Evolutionary conservation across 225 moss, liverwort and hornwort species (phyloP).

Genomic region (Straminergon stramineum): DNA sequence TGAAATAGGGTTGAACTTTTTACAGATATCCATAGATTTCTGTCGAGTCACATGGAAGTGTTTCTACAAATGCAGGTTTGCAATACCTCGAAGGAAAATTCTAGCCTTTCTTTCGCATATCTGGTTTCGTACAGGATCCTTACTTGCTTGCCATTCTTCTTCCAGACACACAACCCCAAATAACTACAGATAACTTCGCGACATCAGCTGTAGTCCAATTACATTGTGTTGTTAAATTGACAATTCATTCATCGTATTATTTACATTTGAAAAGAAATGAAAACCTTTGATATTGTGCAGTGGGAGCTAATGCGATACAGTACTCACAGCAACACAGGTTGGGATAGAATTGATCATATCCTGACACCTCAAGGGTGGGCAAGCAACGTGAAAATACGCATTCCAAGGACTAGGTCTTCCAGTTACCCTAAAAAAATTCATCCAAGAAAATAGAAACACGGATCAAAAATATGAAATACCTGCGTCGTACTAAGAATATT

Average conservation of each 20-base stretch:
- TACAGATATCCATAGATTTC: too few relatives aligned
- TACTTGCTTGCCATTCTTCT: slow-evolving; percentile 31
- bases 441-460: background rate
- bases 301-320: background rate
- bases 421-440: background rate
- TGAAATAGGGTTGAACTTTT: background rate
- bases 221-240: too few relatives aligned
- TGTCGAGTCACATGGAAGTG: background rate
- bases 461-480: background rate
- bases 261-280: background rate
- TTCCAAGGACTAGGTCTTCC: background rate
- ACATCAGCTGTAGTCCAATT: background rate
- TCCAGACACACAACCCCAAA: background rate
- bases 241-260: background rate
- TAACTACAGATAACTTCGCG: background rate
- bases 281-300: background rate
- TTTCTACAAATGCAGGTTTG: background rate
- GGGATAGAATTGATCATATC: background rate
- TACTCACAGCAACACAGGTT: background rate
- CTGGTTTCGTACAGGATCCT: slow-evolving; percentile 38
- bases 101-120: slow-evolving; percentile 24
- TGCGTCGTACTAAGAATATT: background rate
- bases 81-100: slow-evolving; percentile 19
- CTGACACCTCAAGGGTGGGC: background rate
- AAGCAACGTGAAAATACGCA: background rate